phyloP scores from a whole-genome alignment of 345 rosid genomes.

The Populus simonii region DNA sequence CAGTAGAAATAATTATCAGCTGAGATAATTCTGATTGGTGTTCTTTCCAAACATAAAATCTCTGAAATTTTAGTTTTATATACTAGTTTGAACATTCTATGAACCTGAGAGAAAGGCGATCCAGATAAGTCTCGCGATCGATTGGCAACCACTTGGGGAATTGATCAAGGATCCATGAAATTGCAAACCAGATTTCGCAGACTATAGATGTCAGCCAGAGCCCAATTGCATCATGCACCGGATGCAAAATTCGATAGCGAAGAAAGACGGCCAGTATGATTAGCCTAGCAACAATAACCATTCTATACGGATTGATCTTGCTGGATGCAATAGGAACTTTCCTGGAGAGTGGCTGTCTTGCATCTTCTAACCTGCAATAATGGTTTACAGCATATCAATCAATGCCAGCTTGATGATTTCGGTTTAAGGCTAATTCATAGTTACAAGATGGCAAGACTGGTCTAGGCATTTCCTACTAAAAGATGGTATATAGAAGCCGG shows the following conservation, averaged over 20 bases:
- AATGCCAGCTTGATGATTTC: background rate
- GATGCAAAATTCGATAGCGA: slow-evolving; percentile 80
- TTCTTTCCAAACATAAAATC: background rate
- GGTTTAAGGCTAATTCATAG: background rate
- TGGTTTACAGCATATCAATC: slow-evolving; percentile 6
- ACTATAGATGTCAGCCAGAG: slow-evolving; percentile 89
- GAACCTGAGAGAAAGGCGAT: slow-evolving; percentile 76
- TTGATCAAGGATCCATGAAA: slow-evolving; percentile 98
- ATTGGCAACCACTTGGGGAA: slow-evolving; percentile 95
- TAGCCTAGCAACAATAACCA: slow-evolving; percentile 91
- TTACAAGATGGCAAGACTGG: background rate
- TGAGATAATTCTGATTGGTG: no score
- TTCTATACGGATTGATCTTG: slow-evolving; percentile 88
- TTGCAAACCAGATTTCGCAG: slow-evolving; percentile 94
- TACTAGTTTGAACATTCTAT: background rate
- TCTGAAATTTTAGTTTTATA: background rate
- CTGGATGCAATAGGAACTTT: slow-evolving; percentile 94
- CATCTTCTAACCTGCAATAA: slow-evolving; percentile 74
- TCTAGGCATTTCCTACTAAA: background rate
- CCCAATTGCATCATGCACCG: slow-evolving; percentile 80
- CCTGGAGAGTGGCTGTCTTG: slow-evolving; percentile 87
- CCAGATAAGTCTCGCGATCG: slow-evolving; percentile 90
- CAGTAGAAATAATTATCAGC: background rate
- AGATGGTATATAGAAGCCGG: background rate
- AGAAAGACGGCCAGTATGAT: slow-evolving; percentile 72